These are phyloP conservation scores for Botryosphaeria agaves DNA, from an alignment of 2,329 filamentous ascomycete genomes.

Conservation along the genomic window DNA sequence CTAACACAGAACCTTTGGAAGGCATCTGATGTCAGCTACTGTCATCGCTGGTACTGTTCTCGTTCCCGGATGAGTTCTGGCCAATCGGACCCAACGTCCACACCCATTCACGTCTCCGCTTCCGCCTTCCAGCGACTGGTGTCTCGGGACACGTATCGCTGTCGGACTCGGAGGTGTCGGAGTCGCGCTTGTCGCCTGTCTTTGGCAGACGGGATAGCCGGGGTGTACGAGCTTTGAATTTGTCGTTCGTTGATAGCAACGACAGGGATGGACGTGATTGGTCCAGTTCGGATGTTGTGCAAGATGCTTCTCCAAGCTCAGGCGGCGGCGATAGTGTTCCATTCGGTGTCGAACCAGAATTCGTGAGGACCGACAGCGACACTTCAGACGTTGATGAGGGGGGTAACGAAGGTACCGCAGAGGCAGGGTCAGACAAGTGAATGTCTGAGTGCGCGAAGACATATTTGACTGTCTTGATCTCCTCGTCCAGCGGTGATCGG, in stretches of 20 bases:
- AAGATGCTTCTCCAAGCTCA: too few species aligned
- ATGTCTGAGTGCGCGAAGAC: constrained; percentile 39
- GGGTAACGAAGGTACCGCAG: background rate
- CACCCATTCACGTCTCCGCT: constrained; percentile 36
- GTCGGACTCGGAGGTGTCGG: constrained; percentile 20
- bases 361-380: constrained; percentile 11
- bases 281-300: too few species aligned
- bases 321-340: background rate
- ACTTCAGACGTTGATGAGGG: too few species aligned
- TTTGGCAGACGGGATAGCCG: constrained; percentile 13
- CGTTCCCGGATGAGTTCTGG: background rate
- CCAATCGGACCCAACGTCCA: constrained; percentile 36
- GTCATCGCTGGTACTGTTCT: background rate
- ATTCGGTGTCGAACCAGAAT: constrained; percentile 6
- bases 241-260: too few species aligned
- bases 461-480: constrained; percentile 38
- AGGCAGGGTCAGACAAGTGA: constrained; percentile 20
- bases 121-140: constrained; percentile 33
- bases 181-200: constrained; percentile 26
- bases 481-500: constrained; percentile 36
- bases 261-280: constrained; percentile 1
- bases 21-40: background rate
- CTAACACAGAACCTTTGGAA: too few species aligned
- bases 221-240: too few species aligned
- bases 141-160: constrained; percentile 31